Evolutionary conservation across 768 basidiomycete species (phyloP).

Genomic region (Udeniomyces megalosporus): DNA sequence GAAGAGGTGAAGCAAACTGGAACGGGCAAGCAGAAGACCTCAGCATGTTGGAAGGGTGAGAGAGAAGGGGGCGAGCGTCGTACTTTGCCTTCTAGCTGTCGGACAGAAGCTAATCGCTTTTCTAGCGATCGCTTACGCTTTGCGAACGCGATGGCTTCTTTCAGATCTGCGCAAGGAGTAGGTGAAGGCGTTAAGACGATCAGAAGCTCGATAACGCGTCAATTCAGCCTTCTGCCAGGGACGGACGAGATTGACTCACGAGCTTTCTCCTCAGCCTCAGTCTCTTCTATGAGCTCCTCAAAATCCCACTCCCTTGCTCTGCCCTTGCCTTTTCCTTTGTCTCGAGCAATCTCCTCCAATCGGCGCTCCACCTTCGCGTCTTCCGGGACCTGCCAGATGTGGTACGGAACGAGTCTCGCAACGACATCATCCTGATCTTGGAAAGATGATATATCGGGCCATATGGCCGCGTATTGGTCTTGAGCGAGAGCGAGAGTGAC

Average conservation of each 20-base stretch:
- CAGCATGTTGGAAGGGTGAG: too few relatives aligned
- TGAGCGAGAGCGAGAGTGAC: constrained; percentile 34
- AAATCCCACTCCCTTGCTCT: constrained; percentile 22
- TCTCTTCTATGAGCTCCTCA: constrained; percentile 36
- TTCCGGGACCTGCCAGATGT: constrained; percentile 57
- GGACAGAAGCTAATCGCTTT: constrained; percentile 43
- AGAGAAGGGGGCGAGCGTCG: not conserved
- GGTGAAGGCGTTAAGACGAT: not conserved
- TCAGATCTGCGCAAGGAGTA: constrained; percentile 24
- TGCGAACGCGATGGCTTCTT: constrained; percentile 55
- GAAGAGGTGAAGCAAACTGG: too few relatives aligned
- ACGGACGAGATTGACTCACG: not conserved
- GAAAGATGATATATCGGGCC: constrained; percentile 58
- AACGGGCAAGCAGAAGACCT: too few relatives aligned
- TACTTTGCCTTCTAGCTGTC: constrained; percentile 43
- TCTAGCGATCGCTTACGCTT: constrained; percentile 42
- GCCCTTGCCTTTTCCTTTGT: constrained; percentile 52
- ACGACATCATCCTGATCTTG: constrained; percentile 45
- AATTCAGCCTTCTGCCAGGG: not conserved
- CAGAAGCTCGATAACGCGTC: not conserved
- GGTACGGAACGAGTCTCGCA: constrained; percentile 57
- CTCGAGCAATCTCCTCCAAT: not conserved
- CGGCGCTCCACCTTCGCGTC: constrained; percentile 25
- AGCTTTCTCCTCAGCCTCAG: constrained; percentile 34
- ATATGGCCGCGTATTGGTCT: constrained; percentile 46